These are phyloP conservation scores for Cladosporium sp. DNA, from an alignment of 2,329 filamentous ascomycete species.

Conservation along the genomic window DNA sequence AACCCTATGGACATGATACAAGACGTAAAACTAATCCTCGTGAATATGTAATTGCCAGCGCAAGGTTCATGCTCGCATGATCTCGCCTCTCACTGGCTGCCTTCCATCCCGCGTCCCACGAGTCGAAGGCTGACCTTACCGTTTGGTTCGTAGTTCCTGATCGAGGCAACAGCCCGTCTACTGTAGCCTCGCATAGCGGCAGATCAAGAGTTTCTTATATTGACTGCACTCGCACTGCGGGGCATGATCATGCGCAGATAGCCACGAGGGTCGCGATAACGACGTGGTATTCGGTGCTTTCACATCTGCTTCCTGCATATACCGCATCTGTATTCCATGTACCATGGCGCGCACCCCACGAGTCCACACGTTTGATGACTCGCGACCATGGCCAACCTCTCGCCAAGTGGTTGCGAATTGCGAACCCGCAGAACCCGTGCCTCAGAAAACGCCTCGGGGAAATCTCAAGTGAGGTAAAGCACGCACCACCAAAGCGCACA, in stretches of 20 bases:
- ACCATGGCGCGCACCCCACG: not conserved
- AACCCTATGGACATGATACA: not conserved
- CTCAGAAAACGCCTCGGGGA: too few species aligned
- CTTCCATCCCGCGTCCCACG: constrained; percentile 8
- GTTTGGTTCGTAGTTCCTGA: constrained; percentile 8
- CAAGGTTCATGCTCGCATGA: not conserved
- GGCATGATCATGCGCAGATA: constrained; percentile 12
- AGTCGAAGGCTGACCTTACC: constrained; percentile 7
- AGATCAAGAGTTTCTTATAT: constrained; percentile 30
- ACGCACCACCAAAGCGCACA: not conserved
- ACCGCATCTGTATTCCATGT: not conserved
- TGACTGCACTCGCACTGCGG: constrained; percentile 26
- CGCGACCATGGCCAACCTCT: too few species aligned
- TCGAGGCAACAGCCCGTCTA: constrained; percentile 19
- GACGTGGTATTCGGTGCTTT: not conserved
- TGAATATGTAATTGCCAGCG: not conserved
- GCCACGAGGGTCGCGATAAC: not conserved
- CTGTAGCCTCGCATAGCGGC: constrained; percentile 28
- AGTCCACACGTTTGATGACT: not conserved
- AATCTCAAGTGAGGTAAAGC: not conserved
- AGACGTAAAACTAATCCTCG: not conserved
- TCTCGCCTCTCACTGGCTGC: not conserved
- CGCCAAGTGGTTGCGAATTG: too few species aligned
- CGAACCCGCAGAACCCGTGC: too few species aligned
- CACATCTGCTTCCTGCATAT: too few species aligned